Conservation (phyloP, 805 yeast genomes). For the Pichia insulana region DNA sequence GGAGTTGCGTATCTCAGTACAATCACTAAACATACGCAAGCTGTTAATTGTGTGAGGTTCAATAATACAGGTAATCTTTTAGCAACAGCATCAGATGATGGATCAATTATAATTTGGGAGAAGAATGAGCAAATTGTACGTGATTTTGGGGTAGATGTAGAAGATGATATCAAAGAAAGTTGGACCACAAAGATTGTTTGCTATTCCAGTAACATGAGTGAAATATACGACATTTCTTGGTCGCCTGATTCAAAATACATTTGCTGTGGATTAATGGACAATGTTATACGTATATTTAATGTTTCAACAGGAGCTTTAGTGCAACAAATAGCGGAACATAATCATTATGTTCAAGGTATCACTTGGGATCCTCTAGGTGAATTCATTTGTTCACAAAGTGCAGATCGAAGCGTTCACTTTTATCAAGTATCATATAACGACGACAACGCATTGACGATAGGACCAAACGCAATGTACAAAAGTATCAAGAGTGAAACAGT, state of each 20-base stretch:
- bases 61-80: slow-evolving; percentile 58
- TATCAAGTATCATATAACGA: slow-evolving; percentile 35
- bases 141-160: slow-evolving; percentile 52
- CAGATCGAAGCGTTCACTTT: slow-evolving; percentile 77
- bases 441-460: slow-evolving; percentile 24
- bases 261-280: slow-evolving; percentile 90
- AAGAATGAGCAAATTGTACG: slow-evolving; percentile 42
- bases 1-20: slow-evolving; percentile 72
- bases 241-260: slow-evolving; percentile 73
- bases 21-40: slow-evolving; percentile 81
- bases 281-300: slow-evolving; percentile 61
- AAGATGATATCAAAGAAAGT: slow-evolving; percentile 54
- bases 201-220: slow-evolving; percentile 49
- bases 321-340: slow-evolving; percentile 59
- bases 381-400: slow-evolving; percentile 77
- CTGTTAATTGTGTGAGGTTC: slow-evolving; percentile 86
- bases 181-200: slow-evolving; percentile 63
- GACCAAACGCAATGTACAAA: slow-evolving; percentile 37
- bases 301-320: slow-evolving; percentile 49
- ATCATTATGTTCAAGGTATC: slow-evolving; percentile 92
- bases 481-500: slow-evolving; percentile 48
- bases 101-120: slow-evolving; percentile 76
- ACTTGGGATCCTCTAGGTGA: slow-evolving; percentile 87
- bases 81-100: slow-evolving; percentile 96
- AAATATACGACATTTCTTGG: slow-evolving; percentile 90